phyloP scores from a whole-genome alignment of 2,329 filamentous ascomycete genomes.

The Xylariaceae sp. region DNA sequence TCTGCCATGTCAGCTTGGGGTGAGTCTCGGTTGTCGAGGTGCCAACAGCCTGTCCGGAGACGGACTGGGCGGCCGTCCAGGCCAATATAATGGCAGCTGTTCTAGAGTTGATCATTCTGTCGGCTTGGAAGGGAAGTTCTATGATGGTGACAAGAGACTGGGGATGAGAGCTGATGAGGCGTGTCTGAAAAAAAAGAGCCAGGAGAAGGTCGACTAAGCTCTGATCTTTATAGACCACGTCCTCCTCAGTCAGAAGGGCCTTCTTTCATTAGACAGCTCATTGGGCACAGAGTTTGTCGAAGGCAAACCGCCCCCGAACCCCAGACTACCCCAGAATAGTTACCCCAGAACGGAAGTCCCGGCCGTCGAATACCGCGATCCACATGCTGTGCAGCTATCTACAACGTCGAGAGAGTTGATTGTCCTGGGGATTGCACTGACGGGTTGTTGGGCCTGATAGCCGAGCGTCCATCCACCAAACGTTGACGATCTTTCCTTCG shows the following conservation, averaged over 20 bases:
- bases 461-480: conserved; percentile 10
- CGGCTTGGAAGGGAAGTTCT: conserved; percentile 1
- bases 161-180: conserved; percentile 9
- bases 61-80: conserved; percentile 31
- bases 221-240: conserved; percentile 13
- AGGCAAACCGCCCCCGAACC: too few relatives aligned
- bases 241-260: neutral
- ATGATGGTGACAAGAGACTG: neutral
- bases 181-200: conserved; percentile 2
- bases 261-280: neutral
- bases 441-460: conserved; percentile 18
- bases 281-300: too few relatives aligned
- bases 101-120: conserved; percentile 22
- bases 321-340: too few relatives aligned
- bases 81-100: conserved; percentile 30
- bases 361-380: conserved; percentile 12
- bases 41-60: conserved; percentile 36
- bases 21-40: conserved; percentile 36
- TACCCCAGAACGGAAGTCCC: conserved; percentile 9
- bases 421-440: conserved; percentile 12
- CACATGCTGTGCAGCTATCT: conserved; percentile 10
- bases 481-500: conserved; percentile 13
- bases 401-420: conserved; percentile 15
- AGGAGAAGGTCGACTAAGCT: conserved; percentile 1
- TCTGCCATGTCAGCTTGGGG: conserved; percentile 41